Base-by-base conservation (phyloP, 208 protist species). In the Tritrichomonas foetus region DNA sequence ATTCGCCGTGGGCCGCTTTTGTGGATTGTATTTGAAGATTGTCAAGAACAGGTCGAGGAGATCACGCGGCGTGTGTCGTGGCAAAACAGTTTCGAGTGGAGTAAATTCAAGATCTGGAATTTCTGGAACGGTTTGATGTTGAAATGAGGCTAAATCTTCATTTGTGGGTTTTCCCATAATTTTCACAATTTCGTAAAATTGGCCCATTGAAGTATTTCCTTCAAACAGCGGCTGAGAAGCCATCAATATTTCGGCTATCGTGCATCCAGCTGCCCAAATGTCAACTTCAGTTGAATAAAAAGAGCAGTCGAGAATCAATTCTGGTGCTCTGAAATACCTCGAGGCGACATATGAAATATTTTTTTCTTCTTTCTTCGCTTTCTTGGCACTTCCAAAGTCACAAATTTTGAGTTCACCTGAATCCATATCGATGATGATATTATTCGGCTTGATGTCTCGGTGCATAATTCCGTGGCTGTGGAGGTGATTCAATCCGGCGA, bases 231-330 rank as follows among this genome's bases (percentile, higher is more conserved):
- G 98, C 84, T 97, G 97, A 11, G 98, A 98, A 64, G 55, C 8
- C 0, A 99, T 94, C 94, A 99, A 95, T 11, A 99, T 96, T 96
- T 99, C 99, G 0, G 98, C 98, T 89, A 99, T 97, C 64, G 99
- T 99, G 93, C 98, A 98, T 14, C 98, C 98, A 64, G 55, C 98
- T 22, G 41, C 74, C 66, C 97, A 99, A 80, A 99, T 96, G 96
- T 98, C 98, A 66, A 96, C 94, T 41, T 41, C 96, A 55, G 96
- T 98, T 0, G 97, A 98, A 95, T 99, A 99, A 74, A 97, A 95
- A 39, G 96, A 97, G 25, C 97, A 95, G 22, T 97, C 97, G 94
- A 98, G 98, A 75, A 98, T 97, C 33, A 98, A 95, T 95, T 98
- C 98, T 22, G 98, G 98, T 22, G 98, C 98, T 57, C 97, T 94